Evolutionary conservation across 768 basidiomycete species (phyloP), one percentile per base, ranked within the genome.

Genomic region (Rhizopogon rudus): DNA sequence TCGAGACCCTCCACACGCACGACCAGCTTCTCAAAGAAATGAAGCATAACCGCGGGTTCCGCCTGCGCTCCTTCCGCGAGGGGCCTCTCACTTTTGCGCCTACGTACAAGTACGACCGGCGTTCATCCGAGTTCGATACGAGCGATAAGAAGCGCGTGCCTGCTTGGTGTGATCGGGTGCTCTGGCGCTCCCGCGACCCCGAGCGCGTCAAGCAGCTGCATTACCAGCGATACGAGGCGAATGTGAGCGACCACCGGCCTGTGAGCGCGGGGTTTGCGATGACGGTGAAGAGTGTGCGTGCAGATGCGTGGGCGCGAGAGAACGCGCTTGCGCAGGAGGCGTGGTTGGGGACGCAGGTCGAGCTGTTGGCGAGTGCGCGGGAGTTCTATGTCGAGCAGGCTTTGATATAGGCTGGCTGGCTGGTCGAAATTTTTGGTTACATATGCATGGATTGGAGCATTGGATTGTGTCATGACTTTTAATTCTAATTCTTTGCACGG

Each of bases 101-200:
- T 16, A 97, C 95, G 39, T 98, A 98, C 81, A 97, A 97, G 71
- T 98, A 97, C 72, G 93, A 96, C 67, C 83, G 82, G 2, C 73
- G 81, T 6, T 83, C 91, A 22, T 69, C 81, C 66, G 80, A 84
- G 58, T 99, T 92, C 63, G 96, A 99, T 66, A 77, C 87, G 3
- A 92, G 89, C 1, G 91, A 93, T 68, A 98, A 98, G 70, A 79
- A 81, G 12, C 87, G 96, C 0, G 77, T 85, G 7, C 96, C 96
- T 3, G 94, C 96, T 2, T 99, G 95, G 94, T 99, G 96, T 67
- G 96, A 99, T 67, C 86, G 96, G 5, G 82, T 99, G 20, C 73
- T 98, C 41, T 96, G 87, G 83, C 82, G 85, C 4, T 74, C 81
- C 41, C 75, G 75, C 14, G 81, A 78, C 14, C 74, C 76, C 13